Evolutionary conservation across 176 grass and related monocot species (phyloP), one percentile per base, ranked within the genome.

Genomic region (Metroxylon sagu): DNA sequence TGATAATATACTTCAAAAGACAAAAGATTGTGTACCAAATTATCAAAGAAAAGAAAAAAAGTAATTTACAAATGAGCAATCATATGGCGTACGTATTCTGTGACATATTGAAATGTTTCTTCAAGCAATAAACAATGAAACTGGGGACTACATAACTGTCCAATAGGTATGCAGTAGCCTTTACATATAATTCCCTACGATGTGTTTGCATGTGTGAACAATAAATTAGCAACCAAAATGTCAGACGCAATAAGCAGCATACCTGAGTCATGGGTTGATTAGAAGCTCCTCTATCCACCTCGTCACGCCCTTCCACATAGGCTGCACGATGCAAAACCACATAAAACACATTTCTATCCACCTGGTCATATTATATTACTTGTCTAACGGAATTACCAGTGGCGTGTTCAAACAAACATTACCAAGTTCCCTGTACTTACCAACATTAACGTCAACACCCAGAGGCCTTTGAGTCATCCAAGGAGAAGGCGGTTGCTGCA

Each of bases 361-460:
- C 58, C 35, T 60, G 18, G 4, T 28, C 53, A 57, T 14, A 39
- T 48, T 29, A 0, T 59, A 43, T 43, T 43, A 43, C 35, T 43
- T 43, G 35, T 17, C 43, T 18, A 50, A 4, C 19, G 5, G 3
- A 29, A 4, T 71, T 14, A 14, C 7, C 50, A 25, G 49, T 26
- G 5, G 10, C 18, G 19, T 64, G 12, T 49, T 69, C 14, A 68
- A 73, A 59, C 64, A 66, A 56, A 57, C 28, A 25, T 12, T 28
- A 18, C 4, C 21, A 75, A 54, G 60, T 73, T 53, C 53, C 19
- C 25, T 53, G 10, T 54, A 80, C 87, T 67, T 79, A 98, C 93
- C 84, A 18, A 88, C 73, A 76, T 98, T 98, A 57, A 98, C 93
- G 80, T 92, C 93, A 62, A 88, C 87, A 31, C 84, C 93, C 18